Base-by-base conservation (phyloP, 2,329 filamentous ascomycete species). In the Botryotinia convoluta region DNA sequence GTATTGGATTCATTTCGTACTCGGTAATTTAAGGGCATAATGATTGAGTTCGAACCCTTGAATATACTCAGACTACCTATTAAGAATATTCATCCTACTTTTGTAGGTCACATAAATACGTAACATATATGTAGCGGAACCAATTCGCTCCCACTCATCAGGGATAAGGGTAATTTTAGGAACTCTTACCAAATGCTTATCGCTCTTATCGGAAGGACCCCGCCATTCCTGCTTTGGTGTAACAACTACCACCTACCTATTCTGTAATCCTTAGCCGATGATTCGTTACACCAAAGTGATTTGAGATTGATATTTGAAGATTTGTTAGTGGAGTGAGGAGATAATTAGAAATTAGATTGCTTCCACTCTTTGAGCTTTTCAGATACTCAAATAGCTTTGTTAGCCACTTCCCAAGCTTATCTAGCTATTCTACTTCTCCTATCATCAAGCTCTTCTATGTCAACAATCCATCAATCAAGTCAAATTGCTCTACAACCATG, bases 401-500 rank as follows among this genome's bases (percentile, higher is more conserved):
- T 51, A 32, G 54, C 29, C n/a, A 42, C 35, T 62, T 62, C 26
- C 12, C 60, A 18, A 62, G 35, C 26, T 39, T 62, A n/a, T 14
- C 60, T 39, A 62, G 60, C 60, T 62, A 39, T n/a, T 62, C 12
- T 18, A 3, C 60, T 16, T 62, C 35, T 39, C 37, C 14, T 39
- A 4, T 12, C 57, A n/a, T n/a, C 20, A 37, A 18, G 22, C 39
- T 63, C 48, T 57, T 37, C 4, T 10, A 26, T 20, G 37, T 18
- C 51, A 57, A 16, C 18, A 6, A 3, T 39, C 4, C 32, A 39
- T 12, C n/a, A 44, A 18, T 12, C 22, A 62, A 26, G 14, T 39
- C 37, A 37, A 57, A 45, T 59, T 45, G 59, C n/a, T 60, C 60
- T 59, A 73, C 32, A 74, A 76, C 22, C 70, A 77, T 79, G 77